Evolutionary conservation across 2,329 filamentous ascomycete genomes (phyloP).

Genomic region (Aureobasidium lini): DNA sequence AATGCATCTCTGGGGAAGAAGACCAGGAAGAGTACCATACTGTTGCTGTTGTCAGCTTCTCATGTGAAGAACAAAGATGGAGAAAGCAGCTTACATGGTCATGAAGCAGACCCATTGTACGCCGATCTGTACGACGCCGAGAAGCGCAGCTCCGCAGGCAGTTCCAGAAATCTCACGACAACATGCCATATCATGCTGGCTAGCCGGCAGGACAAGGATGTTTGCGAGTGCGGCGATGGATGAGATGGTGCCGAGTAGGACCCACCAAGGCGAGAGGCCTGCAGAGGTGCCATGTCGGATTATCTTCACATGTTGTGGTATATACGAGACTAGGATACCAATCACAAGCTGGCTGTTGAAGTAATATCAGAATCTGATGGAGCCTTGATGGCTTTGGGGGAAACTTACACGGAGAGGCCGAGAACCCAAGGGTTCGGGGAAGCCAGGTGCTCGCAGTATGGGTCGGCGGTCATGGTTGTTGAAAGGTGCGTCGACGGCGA

Average conservation of each 20-base stretch:
- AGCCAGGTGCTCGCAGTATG: constrained; percentile 17
- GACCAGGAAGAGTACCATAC: constrained; percentile 84
- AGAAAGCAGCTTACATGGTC: constrained; percentile 61
- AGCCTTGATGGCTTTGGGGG: not conserved
- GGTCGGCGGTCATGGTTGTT: constrained; percentile 1
- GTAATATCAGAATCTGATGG: not conserved
- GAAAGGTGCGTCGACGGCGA: not conserved
- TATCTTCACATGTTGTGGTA: constrained; percentile 91
- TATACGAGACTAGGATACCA: constrained; percentile 85
- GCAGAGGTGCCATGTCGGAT: constrained; percentile 78
- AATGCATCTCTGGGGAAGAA: constrained; percentile 67
- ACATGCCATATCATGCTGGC: constrained; percentile 74
- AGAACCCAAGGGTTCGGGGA: constrained; percentile 17
- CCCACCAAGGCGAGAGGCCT: constrained; percentile 91
- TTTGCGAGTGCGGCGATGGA: constrained; percentile 82
- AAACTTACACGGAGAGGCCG: constrained; percentile 15
- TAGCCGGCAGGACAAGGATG: constrained; percentile 80
- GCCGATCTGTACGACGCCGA: constrained; percentile 86
- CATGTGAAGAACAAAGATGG: too few relatives aligned
- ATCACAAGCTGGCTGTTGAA: constrained; percentile 61
- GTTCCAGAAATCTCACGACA: constrained; percentile 74
- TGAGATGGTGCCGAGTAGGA: constrained; percentile 86
- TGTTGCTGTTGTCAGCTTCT: constrained; percentile 32
- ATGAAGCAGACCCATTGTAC: constrained; percentile 89
- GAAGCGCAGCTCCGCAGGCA: constrained; percentile 74